Conservation (phyloP, 192 early-diverging fungal species). For the Entomortierella parvispora region DNA sequence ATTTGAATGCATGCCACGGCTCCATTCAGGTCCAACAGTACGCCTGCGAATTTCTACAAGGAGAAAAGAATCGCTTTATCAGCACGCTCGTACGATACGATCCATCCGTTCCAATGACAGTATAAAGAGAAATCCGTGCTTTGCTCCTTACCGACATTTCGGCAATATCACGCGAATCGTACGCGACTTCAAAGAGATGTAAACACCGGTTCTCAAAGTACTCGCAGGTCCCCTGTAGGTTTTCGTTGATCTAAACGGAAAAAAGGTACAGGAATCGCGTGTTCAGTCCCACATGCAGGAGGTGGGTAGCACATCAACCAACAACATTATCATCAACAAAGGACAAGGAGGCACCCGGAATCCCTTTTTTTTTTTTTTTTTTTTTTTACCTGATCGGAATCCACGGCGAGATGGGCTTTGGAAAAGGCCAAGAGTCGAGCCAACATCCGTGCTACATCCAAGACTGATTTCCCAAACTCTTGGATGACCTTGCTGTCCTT, state of each 20-base stretch:
- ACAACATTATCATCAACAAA: neutral
- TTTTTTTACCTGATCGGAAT: constrained; percentile 67
- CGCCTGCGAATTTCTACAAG: constrained; percentile 66
- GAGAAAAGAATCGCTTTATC: constrained; percentile 11
- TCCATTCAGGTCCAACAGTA: constrained; percentile 76
- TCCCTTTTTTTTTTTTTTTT: neutral
- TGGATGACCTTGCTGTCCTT: constrained; percentile 76
- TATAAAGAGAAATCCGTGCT: too few species aligned
- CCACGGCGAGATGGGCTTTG: constrained; percentile 59
- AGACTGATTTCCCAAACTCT: constrained; percentile 71
- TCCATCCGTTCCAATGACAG: too few species aligned
- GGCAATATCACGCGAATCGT: constrained; percentile 66
- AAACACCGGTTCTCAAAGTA: constrained; percentile 81
- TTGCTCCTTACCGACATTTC: constrained; percentile 69
- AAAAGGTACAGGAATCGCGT: neutral
- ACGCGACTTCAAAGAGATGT: constrained; percentile 82
- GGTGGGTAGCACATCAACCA: neutral
- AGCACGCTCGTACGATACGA: too few species aligned
- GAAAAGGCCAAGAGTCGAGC: constrained; percentile 63
- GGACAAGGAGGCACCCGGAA: neutral
- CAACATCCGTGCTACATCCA: constrained; percentile 71
- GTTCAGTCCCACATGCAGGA: neutral
- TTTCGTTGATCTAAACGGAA: constrained; percentile 57
- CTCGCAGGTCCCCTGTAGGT: constrained; percentile 73
- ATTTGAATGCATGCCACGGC: constrained; percentile 75